These are phyloP conservation scores for Gossypium ekmanianum DNA, from an alignment of 345 rosid genomes.

Conservation along the genomic window DNA sequence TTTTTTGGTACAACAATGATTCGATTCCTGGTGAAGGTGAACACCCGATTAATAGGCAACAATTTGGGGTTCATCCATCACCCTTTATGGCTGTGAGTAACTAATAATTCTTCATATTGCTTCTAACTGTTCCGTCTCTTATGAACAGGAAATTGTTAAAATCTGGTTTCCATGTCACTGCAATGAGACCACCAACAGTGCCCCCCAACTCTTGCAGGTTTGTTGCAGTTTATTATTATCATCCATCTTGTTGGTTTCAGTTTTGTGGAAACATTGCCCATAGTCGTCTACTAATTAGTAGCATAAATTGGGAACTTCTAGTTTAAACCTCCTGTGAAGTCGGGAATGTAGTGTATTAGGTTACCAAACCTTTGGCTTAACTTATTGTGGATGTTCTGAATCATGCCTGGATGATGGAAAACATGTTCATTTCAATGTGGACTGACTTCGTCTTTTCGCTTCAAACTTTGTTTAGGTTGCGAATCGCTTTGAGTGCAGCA, in stretches of 20 bases:
- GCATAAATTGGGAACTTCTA: background rate
- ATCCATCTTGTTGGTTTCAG: background rate
- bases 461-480: conserved; percentile 41
- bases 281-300: background rate
- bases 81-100: background rate
- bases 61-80: conserved; percentile 14
- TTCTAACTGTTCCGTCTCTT: conserved; percentile 16
- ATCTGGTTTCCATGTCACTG: conserved; percentile 90
- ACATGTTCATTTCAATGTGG: background rate
- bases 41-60: too few relatives aligned
- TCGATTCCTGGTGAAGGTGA: too few relatives aligned
- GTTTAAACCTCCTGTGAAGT: background rate
- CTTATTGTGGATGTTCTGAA: background rate
- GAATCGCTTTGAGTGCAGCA: conserved; percentile 69
- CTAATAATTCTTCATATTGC: conserved; percentile 12
- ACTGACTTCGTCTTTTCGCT: background rate
- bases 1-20: too few relatives aligned
- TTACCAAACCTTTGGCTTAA: background rate
- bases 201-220: conserved; percentile 97
- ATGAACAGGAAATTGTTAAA: conserved; percentile 57
- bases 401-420: background rate
- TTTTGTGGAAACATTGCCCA: background rate
- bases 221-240: background rate
- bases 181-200: conserved; percentile 96
- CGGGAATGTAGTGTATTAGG: background rate